A percentile compares a stretch with the other conserved stretches of the same genome.
These are phyloP conservation scores for Verticillium isaacii DNA, from an alignment of 2,329 filamentous ascomycete genomes.

Conservation along the genomic window DNA sequence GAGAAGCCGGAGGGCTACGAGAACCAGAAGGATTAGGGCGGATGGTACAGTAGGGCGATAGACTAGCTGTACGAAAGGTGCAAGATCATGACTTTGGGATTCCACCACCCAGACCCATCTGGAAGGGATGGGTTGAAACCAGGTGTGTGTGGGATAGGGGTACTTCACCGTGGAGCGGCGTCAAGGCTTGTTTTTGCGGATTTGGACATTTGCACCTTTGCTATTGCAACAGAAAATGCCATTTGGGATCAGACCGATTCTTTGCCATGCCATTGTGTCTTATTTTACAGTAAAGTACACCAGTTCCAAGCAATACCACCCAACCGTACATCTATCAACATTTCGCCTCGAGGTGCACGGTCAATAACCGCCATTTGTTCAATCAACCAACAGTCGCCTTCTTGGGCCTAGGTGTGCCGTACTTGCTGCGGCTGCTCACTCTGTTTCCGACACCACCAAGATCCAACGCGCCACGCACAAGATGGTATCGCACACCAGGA, in stretches of 20 bases:
- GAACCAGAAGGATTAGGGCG: conserved; percentile 51
- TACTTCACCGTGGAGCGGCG: conserved; percentile 10
- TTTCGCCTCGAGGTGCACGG: not conserved
- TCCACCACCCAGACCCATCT: conserved; percentile 1
- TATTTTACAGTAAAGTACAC: conserved; percentile 2
- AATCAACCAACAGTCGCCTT: conserved; percentile 53
- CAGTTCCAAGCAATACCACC: conserved; percentile 2
- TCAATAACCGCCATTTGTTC: not conserved
- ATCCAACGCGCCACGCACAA: conserved; percentile 88
- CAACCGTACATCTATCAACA: not conserved
- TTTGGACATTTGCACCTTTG: not conserved
- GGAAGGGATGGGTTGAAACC: not conserved
- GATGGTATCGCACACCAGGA: conserved; percentile 93
- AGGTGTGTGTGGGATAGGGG: not conserved
- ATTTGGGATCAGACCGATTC: conserved; percentile 3
- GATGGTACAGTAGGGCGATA: not conserved
- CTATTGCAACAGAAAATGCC: conserved; percentile 4
- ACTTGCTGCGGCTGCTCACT: conserved; percentile 85
- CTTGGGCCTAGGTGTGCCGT: conserved; percentile 98
- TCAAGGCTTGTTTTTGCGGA: conserved; percentile 8
- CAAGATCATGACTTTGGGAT: conserved; percentile 8
- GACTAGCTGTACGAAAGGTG: conserved; percentile 1
- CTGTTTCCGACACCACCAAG: conserved; percentile 87
- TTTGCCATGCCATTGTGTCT: conserved; percentile 5
- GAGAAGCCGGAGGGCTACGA: conserved; percentile 84